Conservation (phyloP, 371 early-diverging fungal genomes). For the Antonospora locustae region DNA sequence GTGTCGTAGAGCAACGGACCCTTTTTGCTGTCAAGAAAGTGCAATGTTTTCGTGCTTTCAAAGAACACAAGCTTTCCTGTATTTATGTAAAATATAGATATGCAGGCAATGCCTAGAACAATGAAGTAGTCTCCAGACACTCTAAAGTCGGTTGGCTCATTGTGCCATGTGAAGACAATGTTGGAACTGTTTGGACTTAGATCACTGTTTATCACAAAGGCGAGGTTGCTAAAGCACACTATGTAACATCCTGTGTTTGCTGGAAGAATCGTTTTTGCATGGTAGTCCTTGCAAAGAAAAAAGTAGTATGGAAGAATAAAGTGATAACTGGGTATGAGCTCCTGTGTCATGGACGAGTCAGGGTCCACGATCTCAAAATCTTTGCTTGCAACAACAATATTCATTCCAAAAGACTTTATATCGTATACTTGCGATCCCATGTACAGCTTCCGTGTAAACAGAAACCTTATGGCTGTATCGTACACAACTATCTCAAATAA, state of each 20-base stretch:
- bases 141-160: conserved; percentile 20
- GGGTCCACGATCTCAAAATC: conserved; percentile 55
- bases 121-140: conserved; percentile 15
- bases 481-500: too few relatives aligned
- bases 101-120: conserved; percentile 1
- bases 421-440: conserved; percentile 45
- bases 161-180: conserved; percentile 50
- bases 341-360: conserved; percentile 50
- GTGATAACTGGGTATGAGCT: conserved; percentile 46
- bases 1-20: too few relatives aligned
- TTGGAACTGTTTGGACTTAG: conserved; percentile 23
- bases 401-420: conserved; percentile 37
- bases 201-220: too few relatives aligned
- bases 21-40: too few relatives aligned
- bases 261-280: too few relatives aligned
- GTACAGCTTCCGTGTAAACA: conserved; percentile 48
- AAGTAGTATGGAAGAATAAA: conserved; percentile 30
- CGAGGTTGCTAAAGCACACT: too few relatives aligned
- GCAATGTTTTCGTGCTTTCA: too few relatives aligned
- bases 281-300: too few relatives aligned
- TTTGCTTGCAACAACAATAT: conserved; percentile 51
- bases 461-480: too few relatives aligned
- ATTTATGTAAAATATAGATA: conserved; percentile 23
- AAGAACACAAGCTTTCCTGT: conserved; percentile 24
- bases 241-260: too few relatives aligned